Conservation (phyloP, 2,329 filamentous ascomycete species). For the Pseudopyricularia cyperi region DNA sequence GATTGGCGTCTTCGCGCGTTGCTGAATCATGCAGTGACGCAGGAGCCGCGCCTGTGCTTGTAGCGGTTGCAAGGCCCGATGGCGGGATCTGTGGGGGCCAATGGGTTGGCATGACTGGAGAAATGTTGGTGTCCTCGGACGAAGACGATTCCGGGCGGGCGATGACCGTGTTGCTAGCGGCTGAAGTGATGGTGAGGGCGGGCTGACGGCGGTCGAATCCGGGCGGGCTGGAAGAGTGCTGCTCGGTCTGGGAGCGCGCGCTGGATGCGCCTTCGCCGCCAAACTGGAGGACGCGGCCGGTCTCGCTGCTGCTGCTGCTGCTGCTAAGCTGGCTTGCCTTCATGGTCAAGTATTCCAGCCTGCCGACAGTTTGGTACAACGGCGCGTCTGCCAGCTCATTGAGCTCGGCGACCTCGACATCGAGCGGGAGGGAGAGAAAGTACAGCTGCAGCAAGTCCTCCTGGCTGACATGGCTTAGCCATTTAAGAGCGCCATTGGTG, state of each 20-base stretch:
- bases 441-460: not conserved
- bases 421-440: not conserved
- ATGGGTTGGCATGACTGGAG: not conserved
- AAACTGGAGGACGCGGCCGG: too few relatives aligned
- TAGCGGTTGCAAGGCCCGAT: too few relatives aligned
- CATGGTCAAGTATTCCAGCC: not conserved
- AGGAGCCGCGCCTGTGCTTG: not conserved
- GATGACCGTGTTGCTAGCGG: not conserved
- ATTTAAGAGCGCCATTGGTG: not conserved
- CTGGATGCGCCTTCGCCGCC: not conserved
- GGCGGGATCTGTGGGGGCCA: not conserved
- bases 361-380: not conserved
- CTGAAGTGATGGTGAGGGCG: not conserved
- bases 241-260: too few relatives aligned
- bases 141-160: not conserved
- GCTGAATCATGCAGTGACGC: not conserved
- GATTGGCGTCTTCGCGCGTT: not conserved
- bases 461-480: not conserved
- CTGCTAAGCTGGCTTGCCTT: not conserved
- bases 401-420: not conserved
- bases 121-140: not conserved
- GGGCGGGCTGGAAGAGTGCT: too few relatives aligned
- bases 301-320: too few relatives aligned
- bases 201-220: too few relatives aligned
- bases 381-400: not conserved